Evolutionary conservation across 257 asterid species (phyloP).

Genomic region (Orobanche coerulescens): DNA sequence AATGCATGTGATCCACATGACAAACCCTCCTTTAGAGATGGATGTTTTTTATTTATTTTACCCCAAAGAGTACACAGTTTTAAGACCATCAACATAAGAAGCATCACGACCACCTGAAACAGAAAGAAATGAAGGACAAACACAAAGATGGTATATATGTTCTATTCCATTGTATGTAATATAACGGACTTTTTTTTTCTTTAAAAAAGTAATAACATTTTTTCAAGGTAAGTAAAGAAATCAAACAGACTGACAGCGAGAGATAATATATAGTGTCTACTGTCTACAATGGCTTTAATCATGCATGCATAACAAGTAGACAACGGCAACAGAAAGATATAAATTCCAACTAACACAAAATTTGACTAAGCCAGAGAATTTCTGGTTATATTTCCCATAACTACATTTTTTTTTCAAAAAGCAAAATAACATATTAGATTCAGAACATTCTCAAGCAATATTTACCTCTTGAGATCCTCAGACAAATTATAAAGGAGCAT

Average conservation of each 20-base stretch:
- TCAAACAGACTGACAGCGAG: no score
- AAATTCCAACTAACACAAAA: neutral
- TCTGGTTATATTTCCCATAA: no score
- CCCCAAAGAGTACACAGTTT: neutral
- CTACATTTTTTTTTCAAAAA: no score
- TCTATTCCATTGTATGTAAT: neutral
- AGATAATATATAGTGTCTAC: neutral
- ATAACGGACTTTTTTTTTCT: no score
- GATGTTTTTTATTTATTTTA: neutral
- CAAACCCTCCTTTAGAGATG: neutral
- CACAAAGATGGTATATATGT: neutral
- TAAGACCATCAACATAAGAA: neutral
- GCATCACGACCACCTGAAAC: neutral
- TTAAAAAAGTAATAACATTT: neutral
- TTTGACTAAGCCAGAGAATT: neutral
- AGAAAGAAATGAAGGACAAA: neutral
- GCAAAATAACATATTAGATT: slow-evolving; percentile 1
- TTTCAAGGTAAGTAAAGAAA: neutral
- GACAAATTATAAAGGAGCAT: no score
- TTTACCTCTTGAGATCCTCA: neutral
- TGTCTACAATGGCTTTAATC: neutral
- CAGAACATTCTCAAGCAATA: neutral
- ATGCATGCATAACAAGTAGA: neutral
- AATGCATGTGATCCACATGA: neutral
- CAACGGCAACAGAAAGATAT: neutral